Percentiles rank a stretch among this genome's conserved stretches.
These are phyloP conservation scores for Rhodotorula graminis DNA, from an alignment of 768 basidiomycete genomes.

Conservation along the genomic window DNA sequence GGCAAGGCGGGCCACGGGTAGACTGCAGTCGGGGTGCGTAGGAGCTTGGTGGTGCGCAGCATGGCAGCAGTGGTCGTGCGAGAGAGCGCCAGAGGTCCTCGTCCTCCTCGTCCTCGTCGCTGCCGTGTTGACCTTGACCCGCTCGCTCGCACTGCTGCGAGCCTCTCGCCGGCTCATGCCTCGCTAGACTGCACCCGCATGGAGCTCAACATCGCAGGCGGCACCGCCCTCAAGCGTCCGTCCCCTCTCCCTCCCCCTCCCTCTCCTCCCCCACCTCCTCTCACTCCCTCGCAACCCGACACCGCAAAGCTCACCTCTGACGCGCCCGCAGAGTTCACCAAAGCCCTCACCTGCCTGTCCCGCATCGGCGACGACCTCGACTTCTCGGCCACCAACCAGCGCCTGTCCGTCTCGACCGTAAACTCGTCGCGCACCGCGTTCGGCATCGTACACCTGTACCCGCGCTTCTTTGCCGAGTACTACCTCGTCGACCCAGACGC, in stretches of 20 bases:
- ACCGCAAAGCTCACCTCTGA: background rate
- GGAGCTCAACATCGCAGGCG: constrained; percentile 26
- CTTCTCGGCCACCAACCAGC: background rate
- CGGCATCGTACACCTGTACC: constrained; percentile 22
- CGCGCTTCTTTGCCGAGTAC: constrained; percentile 28
- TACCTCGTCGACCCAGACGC: background rate
- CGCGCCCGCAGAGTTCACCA: constrained; percentile 9
- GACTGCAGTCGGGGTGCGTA: background rate
- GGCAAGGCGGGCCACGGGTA: background rate
- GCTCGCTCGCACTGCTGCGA: background rate
- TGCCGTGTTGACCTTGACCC: background rate
- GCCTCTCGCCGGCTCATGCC: background rate
- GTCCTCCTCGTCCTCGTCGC: background rate
- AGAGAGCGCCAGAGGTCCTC: background rate
- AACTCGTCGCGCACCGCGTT: constrained; percentile 33
- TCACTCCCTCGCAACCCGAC: background rate
- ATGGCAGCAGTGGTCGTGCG: background rate
- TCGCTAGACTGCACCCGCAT: background rate
- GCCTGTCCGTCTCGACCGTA: constrained; percentile 27
- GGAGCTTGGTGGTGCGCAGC: background rate
- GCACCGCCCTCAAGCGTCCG: constrained; percentile 14
- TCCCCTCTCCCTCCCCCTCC: background rate
- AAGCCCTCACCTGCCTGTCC: constrained; percentile 10
- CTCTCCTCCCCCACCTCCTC: background rate
- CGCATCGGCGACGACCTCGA: constrained; percentile 21